phyloP scores from a whole-genome alignment of 352 stramenopile genomes.

The Peronospora tabacina region DNA sequence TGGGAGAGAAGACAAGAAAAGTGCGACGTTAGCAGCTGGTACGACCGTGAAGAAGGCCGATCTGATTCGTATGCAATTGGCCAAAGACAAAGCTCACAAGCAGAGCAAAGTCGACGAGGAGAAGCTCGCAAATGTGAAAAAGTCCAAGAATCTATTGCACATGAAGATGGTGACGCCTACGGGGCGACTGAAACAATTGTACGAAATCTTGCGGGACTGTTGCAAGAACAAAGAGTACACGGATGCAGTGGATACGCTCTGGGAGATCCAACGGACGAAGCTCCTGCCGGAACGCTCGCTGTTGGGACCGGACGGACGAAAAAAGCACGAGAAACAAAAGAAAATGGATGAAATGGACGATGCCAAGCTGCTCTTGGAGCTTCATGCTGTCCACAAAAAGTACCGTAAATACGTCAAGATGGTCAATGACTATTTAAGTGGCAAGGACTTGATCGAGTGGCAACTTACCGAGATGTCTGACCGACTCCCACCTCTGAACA shows the following conservation, averaged over 20 bases:
- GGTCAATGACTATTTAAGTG: slow-evolving; percentile 58
- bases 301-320: slow-evolving; percentile 35
- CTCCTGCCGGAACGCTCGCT: slow-evolving; percentile 39
- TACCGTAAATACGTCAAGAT: slow-evolving; percentile 84
- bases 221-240: slow-evolving; percentile 83
- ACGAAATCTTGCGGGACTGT: slow-evolving; percentile 78
- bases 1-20: slow-evolving; percentile 18
- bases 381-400: slow-evolving; percentile 78
- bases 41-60: slow-evolving; percentile 74
- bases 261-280: slow-evolving; percentile 80
- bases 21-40: slow-evolving; percentile 15
- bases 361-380: slow-evolving; percentile 48
- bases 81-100: slow-evolving; percentile 84
- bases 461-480: slow-evolving; percentile 85
- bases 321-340: slow-evolving; percentile 64
- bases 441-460: slow-evolving; percentile 77
- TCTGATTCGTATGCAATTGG: slow-evolving; percentile 79
- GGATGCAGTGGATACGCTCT: slow-evolving; percentile 80
- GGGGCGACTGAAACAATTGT: slow-evolving; percentile 73
- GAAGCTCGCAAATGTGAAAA: slow-evolving; percentile 84
- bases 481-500: slow-evolving; percentile 76
- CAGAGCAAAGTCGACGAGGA: slow-evolving; percentile 84
- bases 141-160: slow-evolving; percentile 62
- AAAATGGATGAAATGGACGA: slow-evolving; percentile 76
- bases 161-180: slow-evolving; percentile 86